Evolutionary conservation across 345 rosid genomes (phyloP).

Genomic region (Eucalyptus regnans): DNA sequence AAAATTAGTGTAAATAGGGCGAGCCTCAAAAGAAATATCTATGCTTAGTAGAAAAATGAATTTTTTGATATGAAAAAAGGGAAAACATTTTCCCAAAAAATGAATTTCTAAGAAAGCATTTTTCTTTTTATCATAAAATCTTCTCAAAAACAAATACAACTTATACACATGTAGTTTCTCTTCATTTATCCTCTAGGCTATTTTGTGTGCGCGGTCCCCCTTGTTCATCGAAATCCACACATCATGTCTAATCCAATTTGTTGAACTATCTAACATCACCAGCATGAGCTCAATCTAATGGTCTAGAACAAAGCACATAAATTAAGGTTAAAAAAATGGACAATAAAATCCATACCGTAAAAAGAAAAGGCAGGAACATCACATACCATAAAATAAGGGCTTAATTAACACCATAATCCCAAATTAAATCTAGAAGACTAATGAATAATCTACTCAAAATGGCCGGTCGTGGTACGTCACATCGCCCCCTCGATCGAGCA

Average conservation of each 20-base stretch:
- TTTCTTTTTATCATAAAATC: neutral
- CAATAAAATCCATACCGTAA: neutral
- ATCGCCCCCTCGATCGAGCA: neutral
- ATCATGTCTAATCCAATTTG: neutral
- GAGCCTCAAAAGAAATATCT: neutral
- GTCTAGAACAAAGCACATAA: accelerated
- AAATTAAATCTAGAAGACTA: neutral
- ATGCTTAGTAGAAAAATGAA: neutral
- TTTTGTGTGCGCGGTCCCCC: accelerated
- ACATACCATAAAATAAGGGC: neutral
- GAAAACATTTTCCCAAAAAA: neutral
- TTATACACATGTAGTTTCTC: accelerated
- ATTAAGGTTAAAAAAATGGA: neutral
- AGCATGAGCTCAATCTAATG: neutral
- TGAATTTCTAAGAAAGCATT: neutral
- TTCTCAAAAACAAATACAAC: neutral
- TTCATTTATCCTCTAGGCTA: neutral
- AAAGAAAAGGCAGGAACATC: neutral
- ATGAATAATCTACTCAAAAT: neutral
- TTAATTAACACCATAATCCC: neutral
- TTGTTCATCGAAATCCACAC: neutral
- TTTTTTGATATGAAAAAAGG: accelerated
- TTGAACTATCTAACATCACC: accelerated
- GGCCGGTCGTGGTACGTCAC: neutral
- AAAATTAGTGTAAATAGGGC: too few relatives aligned